phyloP scores from a whole-genome alignment of 78 protist species.

The Mantamonas sphyraenae region DNA sequence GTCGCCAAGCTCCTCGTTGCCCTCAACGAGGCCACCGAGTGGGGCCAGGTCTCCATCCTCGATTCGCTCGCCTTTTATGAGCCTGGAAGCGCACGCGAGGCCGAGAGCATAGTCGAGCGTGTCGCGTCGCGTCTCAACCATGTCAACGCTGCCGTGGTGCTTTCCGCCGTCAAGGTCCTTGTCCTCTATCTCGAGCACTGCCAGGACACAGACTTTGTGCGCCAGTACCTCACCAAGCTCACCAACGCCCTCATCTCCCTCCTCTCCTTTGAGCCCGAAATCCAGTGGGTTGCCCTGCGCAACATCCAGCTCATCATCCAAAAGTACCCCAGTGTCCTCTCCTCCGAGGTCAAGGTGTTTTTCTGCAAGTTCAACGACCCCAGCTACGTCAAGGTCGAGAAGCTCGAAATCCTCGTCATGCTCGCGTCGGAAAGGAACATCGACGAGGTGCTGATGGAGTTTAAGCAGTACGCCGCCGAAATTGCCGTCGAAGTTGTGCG shows the following conservation, averaged over 20 bases:
- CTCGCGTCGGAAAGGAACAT: conserved; percentile 86
- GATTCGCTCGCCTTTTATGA: conserved; percentile 80
- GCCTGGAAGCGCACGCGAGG: conserved; percentile 47
- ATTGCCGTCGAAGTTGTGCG: conserved; percentile 97
- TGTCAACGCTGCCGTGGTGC: conserved; percentile 95
- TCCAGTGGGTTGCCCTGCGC: conserved; percentile 97
- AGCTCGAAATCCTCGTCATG: conserved; percentile 92
- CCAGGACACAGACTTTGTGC: neutral
- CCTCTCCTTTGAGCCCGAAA: conserved; percentile 85
- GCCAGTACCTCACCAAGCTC: neutral
- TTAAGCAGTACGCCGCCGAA: conserved; percentile 92
- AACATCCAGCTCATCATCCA: conserved; percentile 93
- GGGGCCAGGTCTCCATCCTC: conserved; percentile 96
- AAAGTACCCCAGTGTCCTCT: conserved; percentile 76
- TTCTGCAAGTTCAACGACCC: conserved; percentile 99
- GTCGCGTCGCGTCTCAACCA: conserved; percentile 94
- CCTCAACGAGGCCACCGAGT: conserved; percentile 90
- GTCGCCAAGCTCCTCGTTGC: conserved; percentile 82
- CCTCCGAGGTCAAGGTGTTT: conserved; percentile 83
- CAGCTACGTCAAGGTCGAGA: conserved; percentile 98
- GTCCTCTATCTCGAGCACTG: neutral
- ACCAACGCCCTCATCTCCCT: conserved; percentile 5
- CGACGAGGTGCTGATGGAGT: conserved; percentile 85
- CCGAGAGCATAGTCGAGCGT: conserved; percentile 88
- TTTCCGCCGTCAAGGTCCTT: conserved; percentile 79